Base-by-base conservation (phyloP, 2,329 filamentous ascomycete species). In the Epichloe typhina region DNA sequence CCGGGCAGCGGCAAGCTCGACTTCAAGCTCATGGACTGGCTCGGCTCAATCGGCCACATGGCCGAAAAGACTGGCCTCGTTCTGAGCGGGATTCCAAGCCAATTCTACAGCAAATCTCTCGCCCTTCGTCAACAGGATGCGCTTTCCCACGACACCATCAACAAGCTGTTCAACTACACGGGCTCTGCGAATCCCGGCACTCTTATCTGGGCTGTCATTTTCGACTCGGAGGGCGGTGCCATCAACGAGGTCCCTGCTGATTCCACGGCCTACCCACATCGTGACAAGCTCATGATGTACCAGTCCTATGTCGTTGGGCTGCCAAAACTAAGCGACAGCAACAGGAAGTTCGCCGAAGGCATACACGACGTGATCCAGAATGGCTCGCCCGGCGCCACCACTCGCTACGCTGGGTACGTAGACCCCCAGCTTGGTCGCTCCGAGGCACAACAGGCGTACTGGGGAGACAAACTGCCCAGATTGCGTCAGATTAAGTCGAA, bases 361-460 rank as follows among this genome's bases (percentile, higher is more conserved):
- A 66, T 84, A 44, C 73, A 80, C 58, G 54, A 64, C 12, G 66
- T 57, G 31, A 69, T 79, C 38, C 59, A 61, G 37, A 57, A 58
- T 4, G 62, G 68, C 5, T 66, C 69, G 11, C 61, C 66, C 1
- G 61, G 65, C 3, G 66, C 66, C 0, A 62, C 70, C 44, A 75
- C 74, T 11, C 75, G 77, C 1, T 85, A 84, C 61, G 73, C 80
- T 0, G 81, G 80, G 2, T 84, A 84, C 55, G 74, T 84, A 2
- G 80, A 84, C 58, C 72, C 72, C 2, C 62, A 62, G 4, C 59
- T 82, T 36, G 52, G 61, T n/a, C 61, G 70, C 38, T 56, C 55
- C 3, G 55, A 67, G 50, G 69, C 71, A 8, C 75, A 79, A 57
- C 56, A 65, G 49, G 67, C 70, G 8, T 82, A 82, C 58, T 83